Evolutionary conservation across 768 basidiomycete species (phyloP), one percentile per base, ranked within the genome.

Genomic region (Lactarius trivialis): DNA sequence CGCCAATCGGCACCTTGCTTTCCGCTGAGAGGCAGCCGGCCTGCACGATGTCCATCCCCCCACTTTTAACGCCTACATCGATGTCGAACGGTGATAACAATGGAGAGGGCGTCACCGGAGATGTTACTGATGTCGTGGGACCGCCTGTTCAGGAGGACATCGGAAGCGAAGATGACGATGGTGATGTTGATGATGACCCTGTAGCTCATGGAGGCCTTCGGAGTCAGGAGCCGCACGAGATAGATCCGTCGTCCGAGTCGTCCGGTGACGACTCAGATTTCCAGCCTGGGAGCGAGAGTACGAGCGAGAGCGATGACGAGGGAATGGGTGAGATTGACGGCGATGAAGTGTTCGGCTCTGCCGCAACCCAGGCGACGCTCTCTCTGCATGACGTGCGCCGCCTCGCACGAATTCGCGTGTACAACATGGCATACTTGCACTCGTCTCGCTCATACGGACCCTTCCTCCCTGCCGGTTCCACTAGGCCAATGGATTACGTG

Each of bases 391-490:
- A 21, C 70, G 72, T 72, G 5, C 74, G 76, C 24, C 67, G 71
- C 37, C 56, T 71, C 8, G 76, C 77, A 1, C 69, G 76, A 17
- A 65, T 68, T n/a, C 72, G 69, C 15, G 74, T 75, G 0, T 78
- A 77, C 56, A 71, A 76, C 55, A 72, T 76, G 53, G 66, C 72
- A 11, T 77, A 76, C 36, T 68, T 76, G 21, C 66, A 60, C 33
- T 57, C 65, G 1, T 70, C 74, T 24, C 71, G 75, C 19, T 68
- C 65, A 28, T 78, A 72, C 69, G 76, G 76, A 0, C 77, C 77
- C 1, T 76, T 73, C 65, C 70, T 76, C 14, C 74, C 73, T 6
- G 51, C 8, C 8, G 33, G 33, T 33, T 9, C 33, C 8, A 33
- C 33, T 1, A 8, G 33, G 8, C 33, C 33, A 33, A 33, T 33